phyloP scores from a whole-genome alignment of 2,329 filamentous ascomycete genomes.

The Graphilbum sp. region DNA sequence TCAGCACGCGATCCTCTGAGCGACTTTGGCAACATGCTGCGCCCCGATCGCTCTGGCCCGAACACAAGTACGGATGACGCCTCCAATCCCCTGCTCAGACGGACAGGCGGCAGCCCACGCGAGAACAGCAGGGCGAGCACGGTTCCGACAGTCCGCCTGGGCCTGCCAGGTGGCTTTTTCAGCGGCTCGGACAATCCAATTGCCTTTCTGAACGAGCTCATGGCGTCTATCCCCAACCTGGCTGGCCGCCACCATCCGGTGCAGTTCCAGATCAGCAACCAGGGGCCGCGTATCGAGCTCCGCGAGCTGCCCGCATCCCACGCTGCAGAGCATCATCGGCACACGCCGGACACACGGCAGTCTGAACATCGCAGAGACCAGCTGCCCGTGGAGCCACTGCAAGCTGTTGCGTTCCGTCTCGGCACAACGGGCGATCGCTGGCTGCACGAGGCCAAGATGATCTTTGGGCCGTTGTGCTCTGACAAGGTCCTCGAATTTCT shows the following conservation, averaged over 20 bases:
- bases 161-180: constrained; percentile 29
- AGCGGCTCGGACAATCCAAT: constrained; percentile 30
- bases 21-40: constrained; percentile 35
- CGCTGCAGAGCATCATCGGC: neutral
- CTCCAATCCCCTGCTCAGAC: constrained; percentile 70
- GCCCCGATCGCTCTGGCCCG: constrained; percentile 32
- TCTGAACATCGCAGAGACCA: neutral
- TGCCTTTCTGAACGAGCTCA: constrained; percentile 30
- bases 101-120: constrained; percentile 26
- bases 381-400: constrained; percentile 40
- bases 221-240: constrained; percentile 26
- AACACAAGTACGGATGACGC: constrained; percentile 57
- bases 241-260: constrained; percentile 33
- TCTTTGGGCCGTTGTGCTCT: constrained; percentile 53
- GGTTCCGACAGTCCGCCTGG: constrained; percentile 30
- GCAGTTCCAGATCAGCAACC: constrained; percentile 41
- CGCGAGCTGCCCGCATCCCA: constrained; percentile 31
- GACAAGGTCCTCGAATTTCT: constrained; percentile 56
- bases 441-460: constrained; percentile 75
- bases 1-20: constrained; percentile 36
- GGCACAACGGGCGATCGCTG: constrained; percentile 62
- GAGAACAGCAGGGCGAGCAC: constrained; percentile 25
- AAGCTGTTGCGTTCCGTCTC: constrained; percentile 59
- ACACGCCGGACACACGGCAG: neutral
- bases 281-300: constrained; percentile 29